A percentile compares a stretch with the other conserved stretches of the same genome.
Evolutionary conservation across 805 yeast species (phyloP).

Genomic region (Lipomyces yamanashiensis): DNA sequence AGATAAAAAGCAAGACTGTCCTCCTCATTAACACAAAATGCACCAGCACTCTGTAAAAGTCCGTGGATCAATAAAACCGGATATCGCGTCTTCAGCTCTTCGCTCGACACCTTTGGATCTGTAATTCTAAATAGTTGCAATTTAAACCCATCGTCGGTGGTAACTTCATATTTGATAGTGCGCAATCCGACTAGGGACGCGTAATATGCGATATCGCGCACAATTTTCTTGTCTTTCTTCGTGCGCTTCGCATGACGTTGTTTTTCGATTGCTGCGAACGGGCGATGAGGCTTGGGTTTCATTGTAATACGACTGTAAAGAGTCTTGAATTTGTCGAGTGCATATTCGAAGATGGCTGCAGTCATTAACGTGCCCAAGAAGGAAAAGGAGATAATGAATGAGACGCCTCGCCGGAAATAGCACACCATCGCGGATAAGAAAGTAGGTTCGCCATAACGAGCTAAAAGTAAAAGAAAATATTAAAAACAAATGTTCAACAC

Average conservation of each 20-base stretch:
- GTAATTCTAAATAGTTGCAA: slow-evolving; percentile 68
- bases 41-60: slow-evolving; percentile 81
- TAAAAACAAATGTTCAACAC: no score
- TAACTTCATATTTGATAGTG: slow-evolving; percentile 60
- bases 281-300: slow-evolving; percentile 10
- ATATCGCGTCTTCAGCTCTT: slow-evolving; percentile 46
- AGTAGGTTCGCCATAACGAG: slow-evolving; percentile 17
- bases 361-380: slow-evolving; percentile 27
- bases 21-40: slow-evolving; percentile 81
- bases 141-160: slow-evolving; percentile 80
- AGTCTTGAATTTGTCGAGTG: not conserved
- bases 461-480: not conserved
- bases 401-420: slow-evolving; percentile 25
- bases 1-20: slow-evolving; percentile 70
- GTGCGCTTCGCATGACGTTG: slow-evolving; percentile 32
- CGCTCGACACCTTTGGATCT: slow-evolving; percentile 50
- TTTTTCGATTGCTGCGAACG: slow-evolving; percentile 28
- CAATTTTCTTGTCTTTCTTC: slow-evolving; percentile 47
- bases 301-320: not conserved
- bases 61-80: slow-evolving; percentile 88
- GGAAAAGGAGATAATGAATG: slow-evolving; percentile 24
- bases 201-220: slow-evolving; percentile 69
- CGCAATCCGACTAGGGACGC: slow-evolving; percentile 64
- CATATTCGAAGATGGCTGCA: slow-evolving; percentile 19
- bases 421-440: not conserved